Base-by-base conservation (phyloP, 2,329 filamentous ascomycete species). In the Talaromyces piceae region DNA sequence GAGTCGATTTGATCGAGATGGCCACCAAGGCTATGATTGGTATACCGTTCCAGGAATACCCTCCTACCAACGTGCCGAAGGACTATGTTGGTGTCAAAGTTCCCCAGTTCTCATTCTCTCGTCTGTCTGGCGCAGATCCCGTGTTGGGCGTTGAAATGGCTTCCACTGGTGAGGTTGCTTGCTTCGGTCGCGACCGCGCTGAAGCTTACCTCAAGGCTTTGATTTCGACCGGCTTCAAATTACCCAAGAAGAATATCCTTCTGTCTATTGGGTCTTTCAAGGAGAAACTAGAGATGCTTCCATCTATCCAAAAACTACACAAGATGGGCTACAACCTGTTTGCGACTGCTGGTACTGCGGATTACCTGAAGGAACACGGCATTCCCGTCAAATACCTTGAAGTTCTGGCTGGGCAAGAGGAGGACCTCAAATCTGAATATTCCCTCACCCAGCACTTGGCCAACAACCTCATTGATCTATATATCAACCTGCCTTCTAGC, bases 121-220 rank as follows among this genome's bases (percentile, higher is more conserved):
- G 93, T 66, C 81, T 98, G 13, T 95, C 91, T 30, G 93, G 93
- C 43, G 93, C 93, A 4, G 93, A 98, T 67, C 93, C 93, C 13
- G 91, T 98, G 41, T 80, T 96, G 54, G 93, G 93, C 73, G 93
- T 98, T 5, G 93, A 98, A 74, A 98, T 98, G 93, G 93, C 93
- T 16, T 97, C 93, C 4, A 98, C 93, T 54, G 93, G 93, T 70
- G 93, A 98, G 72, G 93, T 98, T 61, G 93, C 93, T 59, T 96
- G 87, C 66, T 98, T 98, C 64, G 93, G 93, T 66, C 80, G 83
- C 56, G 90, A 95, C 72, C 95, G 96, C 73, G 95, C 95, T 66
- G 93, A 98, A 71, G 93, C 93, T 16, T 98, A 98, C 68, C 81
- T 98, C 62, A 98, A 98, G 76, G 93, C 88, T 49, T 77, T 98